Base-by-base conservation (phyloP, 1,139 yeast species). In the Taphrina sp. region DNA sequence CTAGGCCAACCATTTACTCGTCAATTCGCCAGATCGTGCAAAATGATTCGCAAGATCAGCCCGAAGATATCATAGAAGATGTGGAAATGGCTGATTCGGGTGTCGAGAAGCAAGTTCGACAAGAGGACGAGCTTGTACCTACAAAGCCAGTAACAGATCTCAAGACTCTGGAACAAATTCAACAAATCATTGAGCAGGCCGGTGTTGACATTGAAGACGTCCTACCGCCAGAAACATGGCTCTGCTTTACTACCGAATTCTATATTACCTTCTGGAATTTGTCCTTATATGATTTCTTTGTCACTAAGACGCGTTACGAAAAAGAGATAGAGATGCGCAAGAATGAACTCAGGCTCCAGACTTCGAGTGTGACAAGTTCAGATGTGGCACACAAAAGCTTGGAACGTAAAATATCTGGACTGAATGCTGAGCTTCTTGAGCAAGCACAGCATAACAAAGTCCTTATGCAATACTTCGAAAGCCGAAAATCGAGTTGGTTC, bases 241-340 rank as follows among this genome's bases (percentile, higher is more conserved):
- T 12, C 12, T 26, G 31, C 31, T 26, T 26, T 12, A 26, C 74
- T 1, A 70, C 73, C 4, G 74, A 72, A 0, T 71, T 87, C 37
- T 85, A 76, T 64, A 71, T 74, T 1, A 72, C 77, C 0, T 90
- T 89, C 64, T 90, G 96, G 96, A 79, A 75, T 61, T 72, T 85
- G 24, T 75, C 84, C 0, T 70, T 88, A n/a, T 82, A 84, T 64
- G 96, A 90, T 63, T 78, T 90, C 28, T 77, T 79, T 59, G 84
- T 71, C 64, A 77, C 81, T 0, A 70, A 72, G 14, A 65, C 66
- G 0, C 67, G 79, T 2, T 89, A 90, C 66, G 74, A 73, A 5
- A 66, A 67, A 3, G 85, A 82, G 58, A 34, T 44, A 33, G 36
- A 43, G 33, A 33, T 72, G 77, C 31, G 7, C 12, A 75, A 69